phyloP scores from a whole-genome alignment of 768 basidiomycete genomes.

The Russula lepida region DNA sequence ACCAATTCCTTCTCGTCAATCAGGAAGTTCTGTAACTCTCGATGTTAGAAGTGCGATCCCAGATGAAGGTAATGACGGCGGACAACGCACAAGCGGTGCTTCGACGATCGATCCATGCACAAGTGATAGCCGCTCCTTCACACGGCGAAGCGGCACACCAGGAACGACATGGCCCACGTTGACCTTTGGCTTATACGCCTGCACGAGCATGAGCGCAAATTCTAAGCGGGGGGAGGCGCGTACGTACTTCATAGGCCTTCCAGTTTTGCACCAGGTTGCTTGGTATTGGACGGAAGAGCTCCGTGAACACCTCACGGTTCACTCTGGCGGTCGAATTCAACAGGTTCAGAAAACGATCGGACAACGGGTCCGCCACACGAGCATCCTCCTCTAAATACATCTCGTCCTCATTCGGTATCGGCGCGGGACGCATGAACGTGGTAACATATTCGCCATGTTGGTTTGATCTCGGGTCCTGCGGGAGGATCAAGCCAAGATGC shows the following conservation, averaged over 20 bases:
- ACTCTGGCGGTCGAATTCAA: conserved; percentile 64
- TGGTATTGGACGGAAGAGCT: conserved; percentile 81
- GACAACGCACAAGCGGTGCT: conserved; percentile 48
- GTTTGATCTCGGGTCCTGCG: conserved; percentile 47
- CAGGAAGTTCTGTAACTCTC: conserved; percentile 59
- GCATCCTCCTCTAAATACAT: conserved; percentile 48
- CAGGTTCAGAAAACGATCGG: conserved; percentile 47
- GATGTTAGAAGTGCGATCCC: conserved; percentile 8
- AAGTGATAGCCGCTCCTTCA: conserved; percentile 67
- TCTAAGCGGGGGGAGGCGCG: too few species aligned
- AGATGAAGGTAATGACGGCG: not conserved
- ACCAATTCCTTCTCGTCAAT: conserved; percentile 71
- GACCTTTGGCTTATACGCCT: conserved; percentile 69
- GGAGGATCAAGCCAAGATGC: conserved; percentile 77
- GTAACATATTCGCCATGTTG: conserved; percentile 36
- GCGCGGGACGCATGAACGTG: conserved; percentile 74
- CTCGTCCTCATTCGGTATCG: conserved; percentile 61
- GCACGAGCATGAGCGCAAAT: not conserved
- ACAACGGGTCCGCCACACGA: conserved; percentile 71
- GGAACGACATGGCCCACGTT: conserved; percentile 77
- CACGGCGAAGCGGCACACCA: conserved; percentile 51
- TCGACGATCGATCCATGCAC: conserved; percentile 71
- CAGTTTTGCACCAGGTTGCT: conserved; percentile 74
- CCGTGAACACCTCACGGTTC: conserved; percentile 82
- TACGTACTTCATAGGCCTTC: conserved; percentile 61